These are phyloP conservation scores for Chaetoceros tenuissimus DNA, from an alignment of 108 stramenopile genomes.

Conservation along the genomic window DNA sequence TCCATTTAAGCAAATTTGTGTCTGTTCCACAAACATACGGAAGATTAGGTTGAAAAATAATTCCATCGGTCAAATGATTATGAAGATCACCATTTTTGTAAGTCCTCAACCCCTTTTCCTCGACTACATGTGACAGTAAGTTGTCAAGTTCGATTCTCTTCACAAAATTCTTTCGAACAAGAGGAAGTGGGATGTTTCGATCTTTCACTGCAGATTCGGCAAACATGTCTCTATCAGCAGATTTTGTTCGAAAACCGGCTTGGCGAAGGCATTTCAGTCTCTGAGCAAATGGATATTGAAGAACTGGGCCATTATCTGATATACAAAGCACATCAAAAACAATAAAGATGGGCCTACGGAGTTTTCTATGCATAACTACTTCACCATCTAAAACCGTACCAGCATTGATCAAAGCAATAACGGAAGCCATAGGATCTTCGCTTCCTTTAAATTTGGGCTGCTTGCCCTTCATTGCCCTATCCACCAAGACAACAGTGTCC, in stretches of 20 bases:
- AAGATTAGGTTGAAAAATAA: slow-evolving; percentile 88
- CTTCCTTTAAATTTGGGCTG: slow-evolving; percentile 35
- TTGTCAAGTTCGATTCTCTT: slow-evolving; percentile 56
- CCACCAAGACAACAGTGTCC: slow-evolving; percentile 81
- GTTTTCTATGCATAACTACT: slow-evolving; percentile 86
- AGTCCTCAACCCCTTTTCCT: slow-evolving; percentile 71
- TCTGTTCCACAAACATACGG: slow-evolving; percentile 90
- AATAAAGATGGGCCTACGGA: slow-evolving; percentile 80
- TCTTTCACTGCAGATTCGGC: slow-evolving; percentile 42
- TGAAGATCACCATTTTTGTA: slow-evolving; percentile 64
- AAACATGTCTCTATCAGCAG: slow-evolving; percentile 56
- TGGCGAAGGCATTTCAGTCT: slow-evolving; percentile 65
- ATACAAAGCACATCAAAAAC: slow-evolving; percentile 89
- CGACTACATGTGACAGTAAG: slow-evolving; percentile 53
- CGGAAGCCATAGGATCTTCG: slow-evolving; percentile 36
- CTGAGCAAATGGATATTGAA: slow-evolving; percentile 78
- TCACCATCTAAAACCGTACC: slow-evolving; percentile 95
- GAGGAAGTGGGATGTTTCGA: slow-evolving; percentile 54
- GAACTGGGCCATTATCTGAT: slow-evolving; percentile 49
- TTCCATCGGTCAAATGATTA: slow-evolving; percentile 93
- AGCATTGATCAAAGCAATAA: slow-evolving; percentile 47
- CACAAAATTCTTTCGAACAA: slow-evolving; percentile 88
- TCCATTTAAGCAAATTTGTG: slow-evolving; percentile 89
- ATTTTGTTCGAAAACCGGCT: slow-evolving; percentile 57
- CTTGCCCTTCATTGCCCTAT: slow-evolving; percentile 81